A percentile compares a stretch with the other conserved stretches of the same genome.
These are phyloP conservation scores for Nigrospora oryzae DNA, from an alignment of 2,329 filamentous ascomycete species.

Conservation along the genomic window DNA sequence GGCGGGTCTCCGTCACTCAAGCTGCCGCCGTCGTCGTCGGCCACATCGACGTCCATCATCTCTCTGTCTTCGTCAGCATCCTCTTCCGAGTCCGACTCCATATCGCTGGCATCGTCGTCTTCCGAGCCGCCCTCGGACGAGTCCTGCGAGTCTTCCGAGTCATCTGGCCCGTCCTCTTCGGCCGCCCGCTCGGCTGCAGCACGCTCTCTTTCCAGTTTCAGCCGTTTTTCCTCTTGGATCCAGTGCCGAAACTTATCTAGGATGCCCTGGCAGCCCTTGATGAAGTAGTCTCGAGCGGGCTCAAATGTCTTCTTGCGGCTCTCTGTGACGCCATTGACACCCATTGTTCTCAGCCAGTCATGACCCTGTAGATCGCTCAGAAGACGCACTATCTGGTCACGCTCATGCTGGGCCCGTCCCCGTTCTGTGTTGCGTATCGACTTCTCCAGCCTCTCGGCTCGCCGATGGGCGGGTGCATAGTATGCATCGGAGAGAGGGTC, in stretches of 20 bases:
- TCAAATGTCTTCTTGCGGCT: slow-evolving; percentile 81
- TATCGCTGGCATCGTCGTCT: slow-evolving; percentile 6
- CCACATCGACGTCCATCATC: slow-evolving; percentile 12
- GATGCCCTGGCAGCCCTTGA: slow-evolving; percentile 71
- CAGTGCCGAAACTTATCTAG: slow-evolving; percentile 82
- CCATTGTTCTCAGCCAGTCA: slow-evolving; percentile 90
- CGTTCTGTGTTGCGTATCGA: slow-evolving; percentile 57
- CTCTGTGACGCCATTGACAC: slow-evolving; percentile 78
- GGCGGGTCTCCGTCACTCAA: slow-evolving; percentile 43
- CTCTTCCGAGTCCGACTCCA: slow-evolving; percentile 11
- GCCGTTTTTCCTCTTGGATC: slow-evolving; percentile 82
- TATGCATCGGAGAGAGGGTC: slow-evolving; percentile 47
- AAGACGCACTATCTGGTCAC: slow-evolving; percentile 54
- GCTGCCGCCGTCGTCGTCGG: slow-evolving; percentile 17
- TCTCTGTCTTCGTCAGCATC: slow-evolving; percentile 25
- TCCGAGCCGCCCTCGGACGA: slow-evolving; percentile 12
- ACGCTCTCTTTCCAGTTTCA: slow-evolving; percentile 69
- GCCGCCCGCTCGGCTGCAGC: slow-evolving; percentile 39
- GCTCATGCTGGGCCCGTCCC: slow-evolving; percentile 58
- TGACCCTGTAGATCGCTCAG: slow-evolving; percentile 80
- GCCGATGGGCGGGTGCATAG: slow-evolving; percentile 47
- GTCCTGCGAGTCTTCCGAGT: slow-evolving; percentile 2
- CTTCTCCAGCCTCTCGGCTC: slow-evolving; percentile 51
- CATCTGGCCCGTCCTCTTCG: slow-evolving; percentile 5
- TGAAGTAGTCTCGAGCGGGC: slow-evolving; percentile 75